Base-by-base conservation (phyloP, 192 early-diverging fungal genomes). In the Linnemannia hyalina region DNA sequence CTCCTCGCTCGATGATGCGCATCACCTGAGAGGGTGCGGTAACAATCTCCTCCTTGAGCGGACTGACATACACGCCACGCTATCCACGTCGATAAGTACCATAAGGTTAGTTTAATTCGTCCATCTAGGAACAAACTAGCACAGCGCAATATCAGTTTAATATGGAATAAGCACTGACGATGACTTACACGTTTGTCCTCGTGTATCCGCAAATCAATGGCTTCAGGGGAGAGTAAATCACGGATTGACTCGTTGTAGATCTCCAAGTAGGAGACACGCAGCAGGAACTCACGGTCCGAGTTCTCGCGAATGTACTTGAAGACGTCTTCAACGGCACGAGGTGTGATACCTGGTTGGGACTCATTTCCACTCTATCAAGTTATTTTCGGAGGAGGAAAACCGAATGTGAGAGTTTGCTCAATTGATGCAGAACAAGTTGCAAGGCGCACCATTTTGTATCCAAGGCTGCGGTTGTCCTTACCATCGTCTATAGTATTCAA, bases 241-340 rank as follows among this genome's bases (percentile, higher is more conserved):
- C 94, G 94, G 75, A 99, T 94, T 0, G 91, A 93, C 84, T 98
- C 97, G 88, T 98, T 98, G 89, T 99, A 99, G 52, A 99, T 99
- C 87, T 99, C 99, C 76, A 99, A 80, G 88, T 99, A 99, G 40
- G 96, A 97, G n/a, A 99, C 99, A 70, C 97, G 94, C 49, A 99
- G 82, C 36, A 99, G 87, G 77, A 95, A 99, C 87, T 97, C 96
- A 20, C 95, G 93, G 29, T 93, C 91, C 7, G 83, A 87, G 42
- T 89, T 90, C 89, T 95, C 85, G 44, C 90, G 87, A 73, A 97
- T 97, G 77, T 93, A 95, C 26, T 91, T 74, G 87, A 97, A 97
- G 13, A 97, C 94, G 41, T 96, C 93, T 77, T 96, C 91, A 4
- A 96, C 91, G 5, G 95, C 93, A 55, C 93, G 92, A 3, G 95